A percentile compares a stretch with the other conserved stretches of the same genome.
Evolutionary conservation across 805 yeast genomes (phyloP).

Genomic region (Teunomyces aglyptinius): DNA sequence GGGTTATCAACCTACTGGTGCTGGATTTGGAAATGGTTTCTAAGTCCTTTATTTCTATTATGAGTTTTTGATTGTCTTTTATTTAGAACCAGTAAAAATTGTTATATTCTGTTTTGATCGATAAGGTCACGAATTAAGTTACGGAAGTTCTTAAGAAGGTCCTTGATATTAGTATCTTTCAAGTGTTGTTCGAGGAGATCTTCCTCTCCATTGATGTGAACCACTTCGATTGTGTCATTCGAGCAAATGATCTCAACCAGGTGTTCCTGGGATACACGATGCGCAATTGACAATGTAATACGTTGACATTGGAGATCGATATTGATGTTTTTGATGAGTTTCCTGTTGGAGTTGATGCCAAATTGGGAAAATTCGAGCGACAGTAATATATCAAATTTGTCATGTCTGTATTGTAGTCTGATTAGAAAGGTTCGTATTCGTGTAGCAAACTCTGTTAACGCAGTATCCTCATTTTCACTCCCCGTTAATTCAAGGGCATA

Average conservation of each 20-base stretch:
- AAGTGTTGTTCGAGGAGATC: neutral
- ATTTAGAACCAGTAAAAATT: slow-evolving; percentile 5
- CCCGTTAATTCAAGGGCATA: slow-evolving; percentile 11
- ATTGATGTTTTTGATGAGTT: slow-evolving; percentile 14
- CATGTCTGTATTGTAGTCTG: slow-evolving; percentile 31
- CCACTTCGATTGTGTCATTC: slow-evolving; percentile 15
- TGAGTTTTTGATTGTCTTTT: slow-evolving; percentile 5
- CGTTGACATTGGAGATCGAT: slow-evolving; percentile 28
- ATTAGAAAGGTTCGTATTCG: slow-evolving; percentile 22
- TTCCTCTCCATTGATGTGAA: slow-evolving; percentile 5
- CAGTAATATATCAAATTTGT: slow-evolving; percentile 21
- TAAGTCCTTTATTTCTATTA: slow-evolving; percentile 11
- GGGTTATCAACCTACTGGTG: slow-evolving; percentile 70
- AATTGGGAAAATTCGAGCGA: slow-evolving; percentile 8
- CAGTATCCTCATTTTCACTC: slow-evolving; percentile 13
- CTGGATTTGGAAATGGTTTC: slow-evolving; percentile 62
- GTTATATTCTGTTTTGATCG: slow-evolving; percentile 2
- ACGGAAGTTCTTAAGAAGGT: slow-evolving; percentile 1
- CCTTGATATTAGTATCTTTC: neutral
- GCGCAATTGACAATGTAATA: slow-evolving; percentile 12
- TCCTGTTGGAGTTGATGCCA: slow-evolving; percentile 1
- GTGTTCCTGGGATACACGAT: slow-evolving; percentile 2
- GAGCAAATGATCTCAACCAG: slow-evolving; percentile 23
- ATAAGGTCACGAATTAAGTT: neutral
- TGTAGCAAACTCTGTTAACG: slow-evolving; percentile 20